A percentile compares a stretch with the other conserved stretches of the same genome.
Conservation (phyloP, 371 early-diverging fungal species). For the Conidiobolus incongruus region DNA sequence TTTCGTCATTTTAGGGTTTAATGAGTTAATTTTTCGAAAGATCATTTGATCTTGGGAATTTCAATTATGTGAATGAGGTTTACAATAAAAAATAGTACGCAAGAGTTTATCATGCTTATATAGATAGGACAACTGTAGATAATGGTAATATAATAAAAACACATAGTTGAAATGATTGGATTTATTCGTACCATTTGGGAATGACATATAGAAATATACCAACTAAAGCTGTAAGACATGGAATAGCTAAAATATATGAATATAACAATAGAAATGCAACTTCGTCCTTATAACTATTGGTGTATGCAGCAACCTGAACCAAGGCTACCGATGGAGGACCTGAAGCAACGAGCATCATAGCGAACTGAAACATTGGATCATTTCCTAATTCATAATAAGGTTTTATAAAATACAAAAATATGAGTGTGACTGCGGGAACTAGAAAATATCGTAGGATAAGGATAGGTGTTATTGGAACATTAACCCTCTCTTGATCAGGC, state of each 20-base stretch:
- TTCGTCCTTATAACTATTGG: constrained; percentile 21
- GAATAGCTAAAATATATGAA: constrained; percentile 3
- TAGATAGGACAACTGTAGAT: too few relatives aligned
- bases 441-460: constrained; percentile 9
- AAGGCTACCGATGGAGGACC: constrained; percentile 24
- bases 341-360: constrained; percentile 21
- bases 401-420: constrained; percentile 14
- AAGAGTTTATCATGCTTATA: too few relatives aligned
- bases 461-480: neutral
- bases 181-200: too few relatives aligned
- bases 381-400: constrained; percentile 12
- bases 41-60: too few relatives aligned
- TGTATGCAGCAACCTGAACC: constrained; percentile 20
- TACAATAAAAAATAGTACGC: too few relatives aligned
- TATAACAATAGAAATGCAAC: constrained; percentile 15
- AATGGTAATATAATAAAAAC: too few relatives aligned
- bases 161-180: too few relatives aligned
- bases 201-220: constrained; percentile 3
- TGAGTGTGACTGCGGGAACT: constrained; percentile 20
- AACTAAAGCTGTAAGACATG: neutral
- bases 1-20: too few relatives aligned
- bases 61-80: too few relatives aligned
- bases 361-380: constrained; percentile 19
- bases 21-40: too few relatives aligned
- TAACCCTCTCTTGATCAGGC: neutral